Conservation (phyloP, 768 basidiomycete genomes). For the Amanita phalloides region DNA sequence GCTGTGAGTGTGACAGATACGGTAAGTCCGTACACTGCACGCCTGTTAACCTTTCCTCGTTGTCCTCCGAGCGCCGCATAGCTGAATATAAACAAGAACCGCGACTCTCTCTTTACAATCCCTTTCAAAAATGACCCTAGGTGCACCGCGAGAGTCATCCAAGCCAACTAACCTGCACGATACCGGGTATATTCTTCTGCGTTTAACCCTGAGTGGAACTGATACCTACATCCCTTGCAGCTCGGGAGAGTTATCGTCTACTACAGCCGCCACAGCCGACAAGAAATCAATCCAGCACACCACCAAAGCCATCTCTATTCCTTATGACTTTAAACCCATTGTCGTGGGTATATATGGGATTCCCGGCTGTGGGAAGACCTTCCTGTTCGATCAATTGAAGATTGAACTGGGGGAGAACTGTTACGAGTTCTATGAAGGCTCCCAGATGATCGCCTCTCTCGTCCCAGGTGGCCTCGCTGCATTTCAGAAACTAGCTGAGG, state of each 20-base stretch:
- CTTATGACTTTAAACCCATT: constrained; percentile 7
- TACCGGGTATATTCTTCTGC: background rate
- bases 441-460: constrained; percentile 9
- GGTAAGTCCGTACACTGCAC: background rate
- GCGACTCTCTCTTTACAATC: background rate
- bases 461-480: constrained; percentile 14
- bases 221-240: background rate
- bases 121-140: constrained; percentile 1
- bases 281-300: background rate
- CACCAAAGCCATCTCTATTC: background rate
- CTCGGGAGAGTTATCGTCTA: background rate
- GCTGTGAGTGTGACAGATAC: too few relatives aligned
- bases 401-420: constrained; percentile 8
- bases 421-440: constrained; percentile 13
- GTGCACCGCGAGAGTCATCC: background rate
- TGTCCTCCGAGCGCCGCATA: background rate
- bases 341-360: constrained; percentile 14
- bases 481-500: constrained; percentile 11
- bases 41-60: background rate
- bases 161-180: background rate
- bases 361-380: constrained; percentile 13
- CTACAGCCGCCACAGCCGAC: background rate
- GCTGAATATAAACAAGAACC: background rate
- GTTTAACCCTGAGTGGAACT: background rate
- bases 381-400: constrained; percentile 10